Evolutionary conservation across 257 asterid species (phyloP).

Genomic region (Rehmannia glutinosa): DNA sequence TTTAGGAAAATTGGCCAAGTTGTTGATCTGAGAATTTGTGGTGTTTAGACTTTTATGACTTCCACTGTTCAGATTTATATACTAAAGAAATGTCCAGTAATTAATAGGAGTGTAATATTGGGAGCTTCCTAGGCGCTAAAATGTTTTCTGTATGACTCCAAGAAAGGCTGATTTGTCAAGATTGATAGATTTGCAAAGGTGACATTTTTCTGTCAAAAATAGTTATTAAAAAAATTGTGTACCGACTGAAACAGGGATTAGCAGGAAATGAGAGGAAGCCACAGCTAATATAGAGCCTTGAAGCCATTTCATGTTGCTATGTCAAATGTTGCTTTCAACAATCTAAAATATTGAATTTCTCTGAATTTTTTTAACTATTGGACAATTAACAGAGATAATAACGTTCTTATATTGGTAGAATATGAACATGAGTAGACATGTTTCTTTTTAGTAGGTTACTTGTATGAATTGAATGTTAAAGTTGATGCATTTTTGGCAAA

Average conservation of each 20-base stretch:
- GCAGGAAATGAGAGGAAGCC: neutral
- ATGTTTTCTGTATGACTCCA: neutral
- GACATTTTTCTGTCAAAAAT: neutral
- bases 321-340: too few species aligned
- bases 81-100: neutral
- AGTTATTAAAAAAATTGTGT: neutral
- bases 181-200: neutral
- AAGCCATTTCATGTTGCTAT: too few species aligned
- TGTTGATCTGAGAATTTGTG: slow-evolving; percentile 61
- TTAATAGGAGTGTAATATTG: neutral
- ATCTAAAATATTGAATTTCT: neutral
- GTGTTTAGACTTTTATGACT: slow-evolving; percentile 6
- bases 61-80: slow-evolving; percentile 3
- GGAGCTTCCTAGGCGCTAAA: neutral
- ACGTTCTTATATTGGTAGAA: too few species aligned
- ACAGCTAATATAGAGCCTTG: neutral
- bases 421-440: too few species aligned
- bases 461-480: too few species aligned
- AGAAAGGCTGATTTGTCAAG: neutral
- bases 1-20: slow-evolving; percentile 46
- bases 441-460: too few species aligned
- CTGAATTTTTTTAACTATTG: neutral
- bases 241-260: neutral
- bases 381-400: neutral
- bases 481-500: too few species aligned